Evolutionary conservation across 371 early-diverging fungal genomes (phyloP).

Genomic region (Apophysomyces ossiformis): DNA sequence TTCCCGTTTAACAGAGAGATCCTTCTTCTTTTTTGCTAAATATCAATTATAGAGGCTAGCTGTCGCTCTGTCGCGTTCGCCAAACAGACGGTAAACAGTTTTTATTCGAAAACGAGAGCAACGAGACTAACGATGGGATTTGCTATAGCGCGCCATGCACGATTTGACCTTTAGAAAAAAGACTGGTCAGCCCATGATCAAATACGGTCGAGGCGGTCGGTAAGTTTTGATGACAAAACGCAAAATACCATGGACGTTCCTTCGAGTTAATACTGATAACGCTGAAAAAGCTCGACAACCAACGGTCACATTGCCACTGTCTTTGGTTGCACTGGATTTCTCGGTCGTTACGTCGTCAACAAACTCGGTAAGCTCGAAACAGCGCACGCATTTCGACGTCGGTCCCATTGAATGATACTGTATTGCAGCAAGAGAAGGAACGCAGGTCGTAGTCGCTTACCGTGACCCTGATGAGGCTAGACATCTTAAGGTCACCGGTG

Average conservation of each 20-base stretch:
- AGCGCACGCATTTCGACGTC: background rate
- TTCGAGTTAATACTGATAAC: background rate
- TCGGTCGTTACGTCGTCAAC: constrained; percentile 93
- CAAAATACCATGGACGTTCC: background rate
- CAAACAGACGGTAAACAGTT: constrained; percentile 33
- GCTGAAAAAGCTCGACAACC: constrained; percentile 58
- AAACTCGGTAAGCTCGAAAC: constrained; percentile 70
- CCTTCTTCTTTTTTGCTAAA: background rate
- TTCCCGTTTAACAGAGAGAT: background rate
- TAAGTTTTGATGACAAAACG: constrained; percentile 32
- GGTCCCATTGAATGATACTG: background rate
- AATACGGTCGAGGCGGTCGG: constrained; percentile 75
- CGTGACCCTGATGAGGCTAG: constrained; percentile 88
- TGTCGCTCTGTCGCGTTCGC: constrained; percentile 30
- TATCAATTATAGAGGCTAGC: constrained; percentile 33
- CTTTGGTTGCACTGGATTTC: constrained; percentile 95
- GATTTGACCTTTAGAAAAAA: constrained; percentile 72
- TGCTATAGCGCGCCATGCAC: constrained; percentile 64
- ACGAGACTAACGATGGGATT: background rate
- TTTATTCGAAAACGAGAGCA: background rate
- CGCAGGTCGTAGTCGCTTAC: constrained; percentile 91
- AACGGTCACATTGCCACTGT: constrained; percentile 93
- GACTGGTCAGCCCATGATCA: constrained; percentile 71
- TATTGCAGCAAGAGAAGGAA: constrained; percentile 67
- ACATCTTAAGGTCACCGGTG: constrained; percentile 91